Evolutionary conservation across 2,329 filamentous ascomycete species (phyloP).

Genomic region (Dichotomopilus funicola): DNA sequence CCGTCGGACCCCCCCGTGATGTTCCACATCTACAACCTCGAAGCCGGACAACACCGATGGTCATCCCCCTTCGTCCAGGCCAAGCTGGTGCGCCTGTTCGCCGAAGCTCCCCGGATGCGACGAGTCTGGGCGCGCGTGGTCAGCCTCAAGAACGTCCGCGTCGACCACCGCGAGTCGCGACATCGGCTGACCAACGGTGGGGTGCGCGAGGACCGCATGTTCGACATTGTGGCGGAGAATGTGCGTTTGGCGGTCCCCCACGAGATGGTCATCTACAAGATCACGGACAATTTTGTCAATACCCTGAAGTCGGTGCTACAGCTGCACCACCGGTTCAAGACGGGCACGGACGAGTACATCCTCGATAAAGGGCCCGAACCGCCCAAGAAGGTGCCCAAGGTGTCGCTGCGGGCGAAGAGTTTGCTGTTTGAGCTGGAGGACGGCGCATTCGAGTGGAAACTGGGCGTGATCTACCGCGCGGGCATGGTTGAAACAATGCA

Average conservation of each 20-base stretch:
- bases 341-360: constrained; percentile 81
- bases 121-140: constrained; percentile 80
- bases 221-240: constrained; percentile 79
- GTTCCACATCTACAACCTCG: constrained; percentile 78
- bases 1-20: constrained; percentile 86
- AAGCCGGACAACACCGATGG: constrained; percentile 81
- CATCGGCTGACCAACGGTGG: constrained; percentile 56
- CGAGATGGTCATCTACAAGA: constrained; percentile 78
- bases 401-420: constrained; percentile 74
- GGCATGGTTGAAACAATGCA: constrained; percentile 87
- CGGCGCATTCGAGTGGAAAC: constrained; percentile 94
- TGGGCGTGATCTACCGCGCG: constrained; percentile 87
- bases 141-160: constrained; percentile 71
- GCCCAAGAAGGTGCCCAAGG: constrained; percentile 78
- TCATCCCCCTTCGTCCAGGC: constrained; percentile 73
- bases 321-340: constrained; percentile 87
- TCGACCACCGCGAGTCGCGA: constrained; percentile 73
- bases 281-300: constrained; percentile 92
- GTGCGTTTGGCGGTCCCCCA: constrained; percentile 85
- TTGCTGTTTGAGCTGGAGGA: constrained; percentile 92
- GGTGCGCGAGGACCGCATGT: constrained; percentile 66
- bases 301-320: constrained; percentile 81
- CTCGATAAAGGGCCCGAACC: constrained; percentile 77
- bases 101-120: constrained; percentile 76
- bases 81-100: constrained; percentile 76